Evolutionary conservation across 805 yeast species (phyloP), one percentile per base, ranked within the genome.

Genomic region (Lachancea waltii): DNA sequence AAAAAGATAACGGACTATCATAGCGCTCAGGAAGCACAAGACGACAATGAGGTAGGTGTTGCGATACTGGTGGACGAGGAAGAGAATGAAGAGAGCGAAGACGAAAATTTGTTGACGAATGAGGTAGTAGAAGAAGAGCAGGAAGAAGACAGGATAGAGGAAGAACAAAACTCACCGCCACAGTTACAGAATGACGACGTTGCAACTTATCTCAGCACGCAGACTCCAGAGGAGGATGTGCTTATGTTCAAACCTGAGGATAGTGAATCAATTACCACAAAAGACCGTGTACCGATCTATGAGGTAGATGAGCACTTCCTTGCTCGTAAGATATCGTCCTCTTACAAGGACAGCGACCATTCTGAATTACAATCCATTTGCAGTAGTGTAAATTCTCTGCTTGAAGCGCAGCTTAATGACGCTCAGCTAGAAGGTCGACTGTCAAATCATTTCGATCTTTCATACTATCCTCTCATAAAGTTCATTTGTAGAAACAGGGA

Each of bases 381-480:
- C 5, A 49, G 58, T 1, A 53, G 62, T 10, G 61, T 80, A 1
- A 55, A 68, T 16, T 54, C 52, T 1, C 45, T 67, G 7, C 54
- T 86, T 2, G 32, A 36, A 7, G 56, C 64, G 1, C 53, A 68
- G 16, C 48, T 56, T 3, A 53, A 67, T 20, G 51, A 60, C 9
- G 60, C 73, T 26, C 69, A 67, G 13, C 64, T 77, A 32, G 85
- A 80, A 46, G 70, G 69, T 27, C 68, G 64, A n/a, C 53, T 86
- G 5, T 57, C 73, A 50, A 72, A 70, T 20, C 44, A 75, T 1
- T 60, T 82, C n/a, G 73, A 74, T 6, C 65, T 62, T 38, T 79
- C 75, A 26, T 62, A 74, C 40, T 63, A 71, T 30, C 70, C 65
- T 0, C 54, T 82, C n/a, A 69, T 75, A 3, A 65, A 69, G 27